These are phyloP conservation scores for Colletotrichum camelliae DNA, from an alignment of 2,329 filamentous ascomycete species.

Conservation along the genomic window DNA sequence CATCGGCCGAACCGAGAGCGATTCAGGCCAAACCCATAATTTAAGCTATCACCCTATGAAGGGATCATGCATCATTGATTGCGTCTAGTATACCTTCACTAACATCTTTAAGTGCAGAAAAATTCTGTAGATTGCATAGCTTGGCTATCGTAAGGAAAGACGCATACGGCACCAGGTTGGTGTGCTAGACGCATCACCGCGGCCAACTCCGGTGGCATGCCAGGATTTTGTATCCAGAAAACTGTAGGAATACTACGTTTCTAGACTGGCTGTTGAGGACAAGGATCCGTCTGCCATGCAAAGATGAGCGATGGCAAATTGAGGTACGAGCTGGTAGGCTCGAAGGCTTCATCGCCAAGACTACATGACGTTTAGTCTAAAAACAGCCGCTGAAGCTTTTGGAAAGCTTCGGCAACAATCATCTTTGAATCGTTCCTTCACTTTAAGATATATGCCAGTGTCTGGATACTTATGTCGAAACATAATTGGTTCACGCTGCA, in stretches of 20 bases:
- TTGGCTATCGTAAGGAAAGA: not conserved
- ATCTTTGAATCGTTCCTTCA: no score
- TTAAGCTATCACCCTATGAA: not conserved
- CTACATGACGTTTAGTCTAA: not conserved
- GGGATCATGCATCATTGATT: not conserved
- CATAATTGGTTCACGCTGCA: no score
- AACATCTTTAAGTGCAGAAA: not conserved
- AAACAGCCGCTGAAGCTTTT: not conserved
- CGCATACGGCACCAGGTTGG: not conserved
- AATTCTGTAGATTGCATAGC: not conserved
- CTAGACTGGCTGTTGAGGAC: not conserved
- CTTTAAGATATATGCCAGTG: no score
- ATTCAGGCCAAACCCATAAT: not conserved
- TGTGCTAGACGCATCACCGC: not conserved
- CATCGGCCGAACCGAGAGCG: not conserved
- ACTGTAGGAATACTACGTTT: rapidly evolving
- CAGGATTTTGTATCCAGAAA: not conserved
- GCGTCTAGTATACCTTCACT: not conserved
- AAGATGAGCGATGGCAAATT: not conserved
- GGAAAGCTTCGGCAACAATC: not conserved
- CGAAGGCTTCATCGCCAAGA: not conserved
- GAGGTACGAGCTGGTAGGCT: rapidly evolving
- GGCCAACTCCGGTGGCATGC: not conserved
- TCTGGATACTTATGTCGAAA: no score
- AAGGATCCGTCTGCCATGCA: not conserved